Evolutionary conservation across 192 early-diverging fungal genomes (phyloP).

Genomic region (Linnemannia elongata): DNA sequence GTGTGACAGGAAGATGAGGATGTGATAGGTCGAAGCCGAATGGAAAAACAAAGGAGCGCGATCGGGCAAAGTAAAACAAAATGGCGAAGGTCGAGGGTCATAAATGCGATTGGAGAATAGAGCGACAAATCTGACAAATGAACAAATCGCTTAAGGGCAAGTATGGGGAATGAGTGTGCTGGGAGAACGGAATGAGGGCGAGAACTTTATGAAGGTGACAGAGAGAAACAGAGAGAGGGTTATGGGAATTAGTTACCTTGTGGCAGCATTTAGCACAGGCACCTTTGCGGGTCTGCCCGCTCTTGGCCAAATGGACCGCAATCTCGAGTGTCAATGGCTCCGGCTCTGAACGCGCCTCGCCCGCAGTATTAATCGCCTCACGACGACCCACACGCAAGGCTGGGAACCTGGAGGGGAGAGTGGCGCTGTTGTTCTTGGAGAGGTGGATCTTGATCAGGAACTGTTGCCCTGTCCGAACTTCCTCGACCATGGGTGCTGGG

Average conservation of each 20-base stretch:
- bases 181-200: background rate
- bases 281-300: slow-evolving; percentile 35
- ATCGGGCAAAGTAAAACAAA: background rate
- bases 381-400: slow-evolving; percentile 35
- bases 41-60: background rate
- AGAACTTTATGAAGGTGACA: background rate
- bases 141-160: background rate
- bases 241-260: slow-evolving; percentile 50
- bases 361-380: slow-evolving; percentile 45
- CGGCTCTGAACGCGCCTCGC: slow-evolving; percentile 34
- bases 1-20: background rate
- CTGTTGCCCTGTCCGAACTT: slow-evolving; percentile 51
- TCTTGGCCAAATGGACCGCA: slow-evolving; percentile 37
- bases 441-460: slow-evolving; percentile 54
- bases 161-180: background rate
- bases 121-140: background rate
- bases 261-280: slow-evolving; percentile 55
- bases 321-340: slow-evolving; percentile 52
- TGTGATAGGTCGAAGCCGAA: background rate
- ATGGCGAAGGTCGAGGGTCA: background rate
- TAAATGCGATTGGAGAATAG: background rate
- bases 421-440: slow-evolving; percentile 2
- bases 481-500: slow-evolving; percentile 34
- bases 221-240: background rate
- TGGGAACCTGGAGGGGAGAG: slow-evolving; percentile 8